Conservation (phyloP, 257 asterid genomes). For the Phtheirospermum japonicum region DNA sequence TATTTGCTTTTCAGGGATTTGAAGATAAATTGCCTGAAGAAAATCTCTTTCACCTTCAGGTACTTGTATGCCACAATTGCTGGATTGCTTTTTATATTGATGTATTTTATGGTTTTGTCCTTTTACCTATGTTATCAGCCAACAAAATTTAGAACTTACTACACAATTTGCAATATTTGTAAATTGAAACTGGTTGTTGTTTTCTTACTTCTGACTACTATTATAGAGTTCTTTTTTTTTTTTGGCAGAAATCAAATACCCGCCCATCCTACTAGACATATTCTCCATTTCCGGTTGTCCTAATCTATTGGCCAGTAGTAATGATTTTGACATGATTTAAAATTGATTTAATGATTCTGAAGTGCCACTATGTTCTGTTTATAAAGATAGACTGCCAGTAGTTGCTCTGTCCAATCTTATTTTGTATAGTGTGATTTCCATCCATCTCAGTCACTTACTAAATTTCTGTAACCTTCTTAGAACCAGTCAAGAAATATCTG, state of each 20-base stretch:
- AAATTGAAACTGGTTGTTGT: conserved; percentile 19
- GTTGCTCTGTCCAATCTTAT: conserved; percentile 9
- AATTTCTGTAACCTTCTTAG: conserved; percentile 21
- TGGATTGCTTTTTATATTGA: conserved; percentile 15
- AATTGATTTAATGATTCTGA: conserved; percentile 16
- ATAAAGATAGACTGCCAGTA: conserved; percentile 13
- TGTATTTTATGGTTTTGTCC: conserved; percentile 16
- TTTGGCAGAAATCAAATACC: background rate
- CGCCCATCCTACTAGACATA: background rate
- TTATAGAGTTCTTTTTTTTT: conserved; percentile 9
- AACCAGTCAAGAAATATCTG: conserved; percentile 3
- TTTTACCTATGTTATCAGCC: conserved; percentile 14
- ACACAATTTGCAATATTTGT: conserved; percentile 13
- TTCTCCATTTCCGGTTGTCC: too few relatives aligned
- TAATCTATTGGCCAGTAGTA: background rate
- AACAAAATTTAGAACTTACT: conserved; percentile 10
- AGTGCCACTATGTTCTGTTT: conserved; percentile 13
- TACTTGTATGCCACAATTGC: conserved; percentile 33
- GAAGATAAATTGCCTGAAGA: conserved; percentile 91
- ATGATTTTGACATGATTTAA: background rate
- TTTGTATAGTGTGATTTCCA: conserved; percentile 20
- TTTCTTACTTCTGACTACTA: background rate
- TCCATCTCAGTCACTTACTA: conserved; percentile 17
- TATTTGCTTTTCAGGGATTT: conserved; percentile 59
- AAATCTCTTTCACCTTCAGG: conserved; percentile 93